Base-by-base conservation (phyloP, 106 monocot species). In the Amphibolis antarctica region DNA sequence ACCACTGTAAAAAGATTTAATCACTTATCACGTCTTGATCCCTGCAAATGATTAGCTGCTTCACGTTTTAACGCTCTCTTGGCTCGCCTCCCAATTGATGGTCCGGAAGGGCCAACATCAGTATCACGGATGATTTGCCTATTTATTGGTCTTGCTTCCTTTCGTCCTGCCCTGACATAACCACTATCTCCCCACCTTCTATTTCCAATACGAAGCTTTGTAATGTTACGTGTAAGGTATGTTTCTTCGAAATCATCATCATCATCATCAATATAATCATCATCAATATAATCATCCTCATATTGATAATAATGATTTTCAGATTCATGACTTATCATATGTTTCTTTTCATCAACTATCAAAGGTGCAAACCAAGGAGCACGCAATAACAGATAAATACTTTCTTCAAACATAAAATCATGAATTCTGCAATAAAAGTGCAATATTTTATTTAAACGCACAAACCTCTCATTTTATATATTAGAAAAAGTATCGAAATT, bases 351-450 rank as follows among this genome's bases (percentile, higher is more conserved):
- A n/a, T 86, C 86, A 30, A 28, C 30, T n/a, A 78, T 62, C 48
- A 98, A 30, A 46, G 96, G 91, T 44, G 83, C 74, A 65, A 91
- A 98, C 91, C 96, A 98, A 24, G 74, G 21, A 50, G 96, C 85
- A 69, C 91, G 67, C 1, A 91, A 72, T 47, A 91, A 85, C 20
- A 91, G 91, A 69, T 86, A 91, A 6, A 98, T 87, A 65, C 96
- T 98, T 66, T 98, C 96, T 67, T 87, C 96, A 52, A 85, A 85
- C 86, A 91, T 71, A 71, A 76, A 91, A 66, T 98, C 96, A 45
- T 82, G 84, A 30, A 98, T 83, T 44, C 96, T 98, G 84, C 62
- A 78, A 50, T 14, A 17, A 18, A 46, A 44, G 63, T 14, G 60
- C 11, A 47, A 46, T 20, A 14, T 28, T 18, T 23, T 25, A 12